Conservation (phyloP, 1,139 yeast species). For the Zygosaccharomyces sapae region DNA sequence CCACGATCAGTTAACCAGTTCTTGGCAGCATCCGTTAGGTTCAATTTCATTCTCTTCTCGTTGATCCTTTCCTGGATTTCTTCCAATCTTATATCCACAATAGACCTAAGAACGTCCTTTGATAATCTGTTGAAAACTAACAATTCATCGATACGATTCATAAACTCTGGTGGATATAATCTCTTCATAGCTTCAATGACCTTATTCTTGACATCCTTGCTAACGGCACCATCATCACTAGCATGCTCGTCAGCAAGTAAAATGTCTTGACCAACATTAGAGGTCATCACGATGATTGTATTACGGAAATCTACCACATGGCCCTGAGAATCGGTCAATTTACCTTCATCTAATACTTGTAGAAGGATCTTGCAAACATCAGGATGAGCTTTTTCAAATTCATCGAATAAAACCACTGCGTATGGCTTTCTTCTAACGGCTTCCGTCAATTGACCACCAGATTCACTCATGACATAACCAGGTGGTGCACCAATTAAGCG, state of each 20-base stretch:
- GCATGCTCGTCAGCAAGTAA: conserved; percentile 61
- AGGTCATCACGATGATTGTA: conserved; percentile 94
- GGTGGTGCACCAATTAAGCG: conserved; percentile 97
- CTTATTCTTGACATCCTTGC: conserved; percentile 46
- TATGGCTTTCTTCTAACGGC: conserved; percentile 94
- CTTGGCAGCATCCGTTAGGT: conserved; percentile 60
- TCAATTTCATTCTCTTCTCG: conserved; percentile 72
- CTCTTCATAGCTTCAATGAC: conserved; percentile 66
- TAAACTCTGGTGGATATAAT: conserved; percentile 87
- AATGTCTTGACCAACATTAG: conserved; percentile 91
- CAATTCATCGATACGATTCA: conserved; percentile 88
- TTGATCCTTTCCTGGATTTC: conserved; percentile 75
- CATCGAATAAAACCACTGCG: conserved; percentile 87
- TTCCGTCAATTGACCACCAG: conserved; percentile 91
- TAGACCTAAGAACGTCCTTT: conserved; percentile 62
- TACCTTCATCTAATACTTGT: conserved; percentile 94
- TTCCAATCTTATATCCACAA: conserved; percentile 74
- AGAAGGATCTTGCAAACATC: conserved; percentile 88
- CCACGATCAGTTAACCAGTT: conserved; percentile 78
- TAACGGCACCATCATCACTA: conserved; percentile 46
- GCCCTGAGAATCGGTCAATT: conserved; percentile 91
- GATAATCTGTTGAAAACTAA: conserved; percentile 86
- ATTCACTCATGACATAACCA: conserved; percentile 92
- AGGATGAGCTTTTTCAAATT: conserved; percentile 98
- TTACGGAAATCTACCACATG: conserved; percentile 90